Evolutionary conservation across 1,284 basidiomycete genomes (phyloP), one percentile per base, ranked within the genome.

Genomic region (Mixia osmundae): DNA sequence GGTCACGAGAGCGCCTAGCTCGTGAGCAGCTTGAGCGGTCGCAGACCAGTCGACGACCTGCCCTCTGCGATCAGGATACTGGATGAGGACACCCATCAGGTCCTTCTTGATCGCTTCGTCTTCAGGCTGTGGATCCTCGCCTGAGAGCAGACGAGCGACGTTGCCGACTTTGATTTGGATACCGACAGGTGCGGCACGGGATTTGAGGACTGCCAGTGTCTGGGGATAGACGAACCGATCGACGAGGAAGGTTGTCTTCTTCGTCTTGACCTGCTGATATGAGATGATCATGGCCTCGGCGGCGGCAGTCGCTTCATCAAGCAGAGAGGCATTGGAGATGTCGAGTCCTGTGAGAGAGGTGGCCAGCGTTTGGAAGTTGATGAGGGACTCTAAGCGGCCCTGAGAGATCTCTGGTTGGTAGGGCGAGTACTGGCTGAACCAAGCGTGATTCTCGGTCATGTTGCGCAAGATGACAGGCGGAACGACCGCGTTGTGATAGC

Each of bases 321-420:
- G 63, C 22, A 94, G 65, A 20, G 82, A 89, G 3, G 83, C 82
- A 50, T 91, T 91, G 26, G 85, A 78, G 45, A 95, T 83, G 47
- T 87, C 78, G 65, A 97, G 83, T 9, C 74, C 68, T 8, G 89
- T 94, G 50, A 97, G 64, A 25, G 85, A 94, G 62, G 73, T 82
- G 48, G 89, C 69, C 74, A 97, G 83, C 3, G 85, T 85, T 61
- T 97, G 89, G 56, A 72, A 97, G 60, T 97, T 97, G 54, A 97
- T 70, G 33, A 97, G 68, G 4, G 85, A 94, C 57, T 97, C 89
- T 38, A 97, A 67, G 42, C 89, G 83, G 36, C 78, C 82, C 67
- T 89, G 80, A 14, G 83, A 71, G 53, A 89, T 76, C 61, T 91
- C 82, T 5, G 82, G 77, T 55, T 89, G 80, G 54, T 76, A 77